phyloP scores from a whole-genome alignment of 805 yeast genomes.

The Monosporozyma yasuniensis region DNA sequence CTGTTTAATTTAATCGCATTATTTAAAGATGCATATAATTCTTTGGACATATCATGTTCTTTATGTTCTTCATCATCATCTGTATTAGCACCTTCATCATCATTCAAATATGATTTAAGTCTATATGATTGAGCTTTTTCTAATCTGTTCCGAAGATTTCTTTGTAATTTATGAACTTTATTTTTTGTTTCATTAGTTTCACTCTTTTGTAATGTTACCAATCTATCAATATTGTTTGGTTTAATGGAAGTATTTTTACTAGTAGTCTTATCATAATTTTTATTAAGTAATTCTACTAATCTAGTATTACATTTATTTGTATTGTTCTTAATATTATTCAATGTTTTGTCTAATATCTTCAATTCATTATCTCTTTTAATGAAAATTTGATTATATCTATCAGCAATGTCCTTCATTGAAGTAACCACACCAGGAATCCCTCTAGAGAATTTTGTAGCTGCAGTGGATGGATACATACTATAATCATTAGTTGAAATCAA shows the following conservation, averaged over 20 bases:
- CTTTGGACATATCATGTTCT: neutral
- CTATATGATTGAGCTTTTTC: constrained; percentile 26
- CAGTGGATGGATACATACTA: constrained; percentile 24
- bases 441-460: constrained; percentile 25
- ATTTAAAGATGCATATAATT: neutral
- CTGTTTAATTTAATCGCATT: constrained; percentile 29
- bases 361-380: constrained; percentile 37
- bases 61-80: constrained; percentile 7
- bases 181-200: constrained; percentile 8
- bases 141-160: constrained; percentile 17
- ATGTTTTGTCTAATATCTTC: constrained; percentile 24
- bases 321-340: constrained; percentile 17
- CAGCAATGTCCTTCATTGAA: constrained; percentile 35
- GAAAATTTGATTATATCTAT: constrained; percentile 46
- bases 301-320: constrained; percentile 16
- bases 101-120: constrained; percentile 5
- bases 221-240: constrained; percentile 34
- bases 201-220: constrained; percentile 8
- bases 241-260: neutral
- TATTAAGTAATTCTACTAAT: constrained; percentile 39
- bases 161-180: constrained; percentile 15
- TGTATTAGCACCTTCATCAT: neutral
- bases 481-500: constrained; percentile 12
- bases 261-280: constrained; percentile 44
- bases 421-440: constrained; percentile 23